Conservation (phyloP, 176 grass and related monocot species). For the Rhynchospora breviuscula region DNA sequence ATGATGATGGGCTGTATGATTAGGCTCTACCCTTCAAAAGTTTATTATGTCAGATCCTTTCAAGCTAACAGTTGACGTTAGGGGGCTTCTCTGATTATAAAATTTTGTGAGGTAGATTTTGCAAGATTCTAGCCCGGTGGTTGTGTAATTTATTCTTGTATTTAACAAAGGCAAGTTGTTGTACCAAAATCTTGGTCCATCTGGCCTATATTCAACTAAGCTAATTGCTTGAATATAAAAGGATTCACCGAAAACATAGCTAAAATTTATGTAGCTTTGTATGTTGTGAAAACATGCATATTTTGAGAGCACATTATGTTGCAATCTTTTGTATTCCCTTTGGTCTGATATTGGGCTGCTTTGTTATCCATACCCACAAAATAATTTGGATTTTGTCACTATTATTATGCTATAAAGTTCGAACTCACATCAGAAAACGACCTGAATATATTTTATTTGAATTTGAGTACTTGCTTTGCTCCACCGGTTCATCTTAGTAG, state of each 20-base stretch:
- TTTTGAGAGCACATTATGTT: too few relatives aligned
- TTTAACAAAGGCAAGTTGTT: background rate
- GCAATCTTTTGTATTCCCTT: too few relatives aligned
- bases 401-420: too few relatives aligned
- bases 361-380: too few relatives aligned
- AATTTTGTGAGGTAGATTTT: constrained; percentile 19
- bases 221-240: background rate
- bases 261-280: too few relatives aligned
- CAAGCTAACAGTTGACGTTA: background rate
- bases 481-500: too few relatives aligned
- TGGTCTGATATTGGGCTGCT: too few relatives aligned
- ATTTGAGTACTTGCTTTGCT: too few relatives aligned
- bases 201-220: background rate
- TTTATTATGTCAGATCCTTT: constrained; percentile 17
- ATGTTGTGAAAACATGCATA: too few relatives aligned
- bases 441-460: too few relatives aligned
- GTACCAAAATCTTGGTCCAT: background rate
- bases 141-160: constrained; percentile 2
- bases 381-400: too few relatives aligned
- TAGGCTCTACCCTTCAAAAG: constrained; percentile 27
- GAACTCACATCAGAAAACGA: too few relatives aligned
- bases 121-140: constrained; percentile 2
- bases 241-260: background rate
- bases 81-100: constrained; percentile 20
- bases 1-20: constrained; percentile 72